Conservation (phyloP, 345 rosid genomes). For the Citrus glauca region DNA sequence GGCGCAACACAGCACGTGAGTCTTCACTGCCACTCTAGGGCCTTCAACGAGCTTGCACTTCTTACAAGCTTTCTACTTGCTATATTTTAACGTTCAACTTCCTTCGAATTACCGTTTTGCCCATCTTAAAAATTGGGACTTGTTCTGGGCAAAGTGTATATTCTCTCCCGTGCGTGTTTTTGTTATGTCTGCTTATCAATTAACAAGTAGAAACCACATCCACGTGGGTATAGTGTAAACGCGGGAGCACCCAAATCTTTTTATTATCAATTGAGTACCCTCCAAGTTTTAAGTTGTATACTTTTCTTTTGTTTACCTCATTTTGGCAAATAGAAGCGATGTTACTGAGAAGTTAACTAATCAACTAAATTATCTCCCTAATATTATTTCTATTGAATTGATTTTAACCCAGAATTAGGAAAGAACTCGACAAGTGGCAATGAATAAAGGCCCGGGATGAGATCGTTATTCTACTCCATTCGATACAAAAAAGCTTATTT, state of each 20-base stretch:
- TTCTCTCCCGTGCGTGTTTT: no score
- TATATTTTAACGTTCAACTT: no score
- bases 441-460: background rate
- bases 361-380: no score
- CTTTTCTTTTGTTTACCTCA: background rate
- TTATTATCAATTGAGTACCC: background rate
- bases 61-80: background rate
- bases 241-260: no score
- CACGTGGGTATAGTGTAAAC: no score
- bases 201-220: no score
- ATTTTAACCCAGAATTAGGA: background rate
- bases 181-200: no score
- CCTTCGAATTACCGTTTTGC: constrained; percentile 1
- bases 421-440: background rate
- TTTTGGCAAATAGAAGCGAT: background rate
- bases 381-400: no score
- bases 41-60: background rate
- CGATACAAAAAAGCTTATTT: background rate
- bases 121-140: background rate
- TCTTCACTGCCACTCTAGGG: background rate
- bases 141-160: no score
- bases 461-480: background rate
- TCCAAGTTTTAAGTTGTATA: background rate
- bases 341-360: no score
- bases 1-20: constrained; percentile 6